Base-by-base conservation (phyloP, 495 filamentous ascomycete genomes). In the Aspergillus avenaceus region DNA sequence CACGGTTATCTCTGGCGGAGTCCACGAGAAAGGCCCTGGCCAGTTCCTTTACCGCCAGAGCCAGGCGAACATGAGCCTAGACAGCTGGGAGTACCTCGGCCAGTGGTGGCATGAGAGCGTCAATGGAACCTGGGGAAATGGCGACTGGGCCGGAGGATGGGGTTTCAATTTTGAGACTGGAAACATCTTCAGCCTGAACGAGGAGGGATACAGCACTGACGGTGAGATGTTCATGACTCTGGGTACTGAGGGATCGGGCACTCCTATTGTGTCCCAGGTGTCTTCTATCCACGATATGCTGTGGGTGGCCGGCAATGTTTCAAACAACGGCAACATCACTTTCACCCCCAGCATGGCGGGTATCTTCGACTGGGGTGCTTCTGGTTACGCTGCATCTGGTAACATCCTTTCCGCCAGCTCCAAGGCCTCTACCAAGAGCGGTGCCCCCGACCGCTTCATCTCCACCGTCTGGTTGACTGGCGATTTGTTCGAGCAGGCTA, bases 121-220 rank as follows among this genome's bases (percentile, higher is more conserved):
- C 41, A 61, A 61, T 31, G 44, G 51, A 2, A 61, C 53, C 32
- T 61, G 58, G 58, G 58, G 58, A 0, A 46, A 55, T n/a, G 58
- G 58, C 21, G 46, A 46, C 24, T 61, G 58, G 58, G 54, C 58
- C 8, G 52, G 52, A 0, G 41, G 54, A 2, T 61, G 47, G 47
- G 58, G 58, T 5, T 61, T 54, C 54, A 61, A 61, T 46, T 61
- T 54, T 34, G 58, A 61, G 36, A 43, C 43, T 16, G 58, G 41
- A 26, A 61, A 61, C 25, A 18, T 52, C 40, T 52, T 58, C 48
- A 23, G 16, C 21, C 45, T 61, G 14, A 45, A 54, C 19, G 36
- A 44, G 8, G 41, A 61, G 14, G 58, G 54, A 3, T 57, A 61
- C 34, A 54, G 50, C 34, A 23, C 26, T 7, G 32, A 52, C 0